Evolutionary conservation across 805 yeast genomes (phyloP).

Genomic region (Metschnikowia colocasiae): DNA sequence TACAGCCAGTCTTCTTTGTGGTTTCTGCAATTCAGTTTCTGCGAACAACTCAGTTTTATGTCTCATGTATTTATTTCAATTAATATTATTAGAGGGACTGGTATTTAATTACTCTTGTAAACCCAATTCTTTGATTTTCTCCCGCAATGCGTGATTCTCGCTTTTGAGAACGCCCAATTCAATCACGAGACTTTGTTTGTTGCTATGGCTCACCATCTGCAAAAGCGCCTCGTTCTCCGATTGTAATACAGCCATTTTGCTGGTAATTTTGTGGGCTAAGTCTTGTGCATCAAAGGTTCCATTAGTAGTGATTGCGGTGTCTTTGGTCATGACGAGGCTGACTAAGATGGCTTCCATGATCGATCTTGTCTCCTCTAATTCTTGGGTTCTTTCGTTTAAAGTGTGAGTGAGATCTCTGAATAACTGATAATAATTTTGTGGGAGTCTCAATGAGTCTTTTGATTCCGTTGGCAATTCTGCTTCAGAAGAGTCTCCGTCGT

Average conservation of each 20-base stretch:
- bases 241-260: constrained; percentile 55
- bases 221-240: constrained; percentile 69
- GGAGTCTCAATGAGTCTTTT: constrained; percentile 29
- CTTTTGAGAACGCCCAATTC: constrained; percentile 59
- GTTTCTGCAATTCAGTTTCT: neutral
- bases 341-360: constrained; percentile 59
- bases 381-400: constrained; percentile 42
- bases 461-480: constrained; percentile 7
- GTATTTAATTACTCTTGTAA: constrained; percentile 2
- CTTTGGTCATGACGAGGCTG: constrained; percentile 23
- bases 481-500: constrained; percentile 4
- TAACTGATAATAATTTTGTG: constrained; percentile 42
- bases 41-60: neutral
- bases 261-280: constrained; percentile 66
- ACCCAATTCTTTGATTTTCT: constrained; percentile 11
- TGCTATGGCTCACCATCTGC: constrained; percentile 71
- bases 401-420: constrained; percentile 48
- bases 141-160: constrained; percentile 26
- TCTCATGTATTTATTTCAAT: neutral
- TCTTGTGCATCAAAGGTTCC: constrained; percentile 75
- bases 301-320: constrained; percentile 36
- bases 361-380: constrained; percentile 57
- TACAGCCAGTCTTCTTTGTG: neutral
- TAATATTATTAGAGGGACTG: neutral
- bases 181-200: constrained; percentile 64